phyloP scores from a whole-genome alignment of 164 flowering plant species.

The Berberis vulgaris region DNA sequence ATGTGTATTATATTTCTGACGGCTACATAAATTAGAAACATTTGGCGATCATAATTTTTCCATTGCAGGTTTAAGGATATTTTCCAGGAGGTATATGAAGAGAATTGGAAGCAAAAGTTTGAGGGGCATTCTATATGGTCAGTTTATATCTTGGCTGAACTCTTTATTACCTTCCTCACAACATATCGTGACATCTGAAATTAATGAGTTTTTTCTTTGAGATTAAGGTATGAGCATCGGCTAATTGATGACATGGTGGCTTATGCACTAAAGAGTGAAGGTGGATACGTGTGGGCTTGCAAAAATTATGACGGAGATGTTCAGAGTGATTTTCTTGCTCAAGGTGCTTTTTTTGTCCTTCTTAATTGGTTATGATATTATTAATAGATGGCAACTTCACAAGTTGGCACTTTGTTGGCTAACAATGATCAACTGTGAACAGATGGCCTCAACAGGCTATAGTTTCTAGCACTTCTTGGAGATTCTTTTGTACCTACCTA shows the following conservation, averaged over 20 bases:
- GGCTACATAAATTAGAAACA: no score
- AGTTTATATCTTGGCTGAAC: conserved; percentile 5
- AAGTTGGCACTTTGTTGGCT: no score
- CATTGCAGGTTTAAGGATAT: conserved; percentile 87
- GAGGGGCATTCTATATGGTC: conserved; percentile 88
- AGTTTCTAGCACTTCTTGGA: no score
- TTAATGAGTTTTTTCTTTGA: conserved; percentile 11
- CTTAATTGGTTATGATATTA: not conserved
- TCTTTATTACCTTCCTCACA: not conserved
- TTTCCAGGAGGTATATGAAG: conserved; percentile 91
- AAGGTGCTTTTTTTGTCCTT: conserved; percentile 40
- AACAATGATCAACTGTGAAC: not conserved
- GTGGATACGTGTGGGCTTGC: conserved; percentile 99
- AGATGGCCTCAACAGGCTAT: no score
- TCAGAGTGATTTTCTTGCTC: conserved; percentile 98
- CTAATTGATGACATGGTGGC: conserved; percentile 99
- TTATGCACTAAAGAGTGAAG: conserved; percentile 88
- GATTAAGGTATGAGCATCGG: conserved; percentile 93
- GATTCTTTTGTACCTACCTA: no score
- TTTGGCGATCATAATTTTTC: not conserved
- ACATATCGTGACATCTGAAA: not conserved
- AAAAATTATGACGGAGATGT: conserved; percentile 99
- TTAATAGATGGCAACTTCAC: not conserved
- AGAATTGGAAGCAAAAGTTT: conserved; percentile 82
- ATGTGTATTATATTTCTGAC: not conserved